Percentiles rank a stretch among this genome's conserved stretches.
Conservation (phyloP, 768 basidiomycete species). For the Clitopilus hobsonii region DNA sequence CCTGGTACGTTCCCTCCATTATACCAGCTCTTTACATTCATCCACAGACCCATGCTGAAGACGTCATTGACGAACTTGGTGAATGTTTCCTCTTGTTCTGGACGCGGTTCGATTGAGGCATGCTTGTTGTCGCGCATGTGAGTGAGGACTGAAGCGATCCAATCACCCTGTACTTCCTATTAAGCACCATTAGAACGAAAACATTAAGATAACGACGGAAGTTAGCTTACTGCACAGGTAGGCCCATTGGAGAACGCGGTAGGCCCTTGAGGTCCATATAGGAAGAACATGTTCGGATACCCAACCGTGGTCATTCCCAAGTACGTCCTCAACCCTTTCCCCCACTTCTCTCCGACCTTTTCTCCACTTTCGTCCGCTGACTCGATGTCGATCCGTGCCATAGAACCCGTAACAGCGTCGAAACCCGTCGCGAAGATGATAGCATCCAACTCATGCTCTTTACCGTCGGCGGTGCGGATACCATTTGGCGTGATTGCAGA, state of each 20-base stretch:
- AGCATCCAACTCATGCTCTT: conserved; percentile 15
- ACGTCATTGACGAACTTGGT: conserved; percentile 9
- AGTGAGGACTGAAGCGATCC: conserved; percentile 16
- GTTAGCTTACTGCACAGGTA: conserved; percentile 15
- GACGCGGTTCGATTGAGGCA: conserved; percentile 7
- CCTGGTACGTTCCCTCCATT: conserved; percentile 20
- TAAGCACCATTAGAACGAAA: neutral
- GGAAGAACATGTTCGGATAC: conserved; percentile 22
- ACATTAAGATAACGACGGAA: neutral
- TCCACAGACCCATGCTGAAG: conserved; percentile 9
- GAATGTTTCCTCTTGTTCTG: conserved; percentile 9
- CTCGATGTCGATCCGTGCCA: conserved; percentile 16
- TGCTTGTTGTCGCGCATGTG: conserved; percentile 10
- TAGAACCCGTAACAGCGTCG: conserved; percentile 17
- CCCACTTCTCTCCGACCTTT: conserved; percentile 17
- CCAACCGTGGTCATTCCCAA: conserved; percentile 16
- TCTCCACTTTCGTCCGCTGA: conserved; percentile 12
- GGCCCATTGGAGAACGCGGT: conserved; percentile 22
- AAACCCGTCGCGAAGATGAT: conserved; percentile 20
- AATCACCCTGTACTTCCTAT: conserved; percentile 21
- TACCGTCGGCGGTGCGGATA: conserved; percentile 14
- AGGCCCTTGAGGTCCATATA: conserved; percentile 20
- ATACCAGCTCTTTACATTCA: conserved; percentile 20
- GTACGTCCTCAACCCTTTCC: conserved; percentile 14
- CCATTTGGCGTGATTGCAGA: conserved; percentile 15